These are phyloP conservation scores for Quercus tomentella DNA, from an alignment of 331 rosid species.

Conservation along the genomic window DNA sequence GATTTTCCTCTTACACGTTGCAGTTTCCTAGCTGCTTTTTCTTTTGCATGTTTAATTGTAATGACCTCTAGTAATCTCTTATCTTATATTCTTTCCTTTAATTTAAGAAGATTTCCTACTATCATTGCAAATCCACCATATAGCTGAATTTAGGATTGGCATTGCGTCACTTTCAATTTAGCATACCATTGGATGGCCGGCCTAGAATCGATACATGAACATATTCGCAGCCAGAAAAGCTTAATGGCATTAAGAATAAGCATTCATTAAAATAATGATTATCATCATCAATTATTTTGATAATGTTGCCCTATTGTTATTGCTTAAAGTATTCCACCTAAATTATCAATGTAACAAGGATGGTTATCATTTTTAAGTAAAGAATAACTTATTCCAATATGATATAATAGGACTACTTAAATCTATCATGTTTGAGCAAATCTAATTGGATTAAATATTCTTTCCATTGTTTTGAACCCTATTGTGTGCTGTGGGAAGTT, in stretches of 20 bases:
- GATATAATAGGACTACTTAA: not conserved
- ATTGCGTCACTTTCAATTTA: not conserved
- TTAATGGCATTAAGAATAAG: constrained; percentile 8
- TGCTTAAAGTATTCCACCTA: not conserved
- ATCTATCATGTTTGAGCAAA: not conserved
- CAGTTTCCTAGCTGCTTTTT: not conserved
- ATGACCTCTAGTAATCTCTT: not conserved
- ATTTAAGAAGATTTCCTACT: not conserved
- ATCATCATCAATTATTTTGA: not conserved
- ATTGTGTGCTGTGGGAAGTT: not conserved
- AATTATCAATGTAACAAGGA: not conserved
- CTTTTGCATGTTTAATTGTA: not conserved
- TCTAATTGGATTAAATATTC: not conserved
- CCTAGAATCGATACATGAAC: not conserved
- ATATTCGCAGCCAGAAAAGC: not conserved
- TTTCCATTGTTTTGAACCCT: not conserved
- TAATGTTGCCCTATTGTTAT: not conserved
- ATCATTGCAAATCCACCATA: not conserved
- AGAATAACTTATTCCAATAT: not conserved
- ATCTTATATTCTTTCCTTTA: not conserved
- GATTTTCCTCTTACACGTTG: not conserved
- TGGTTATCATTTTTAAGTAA: not conserved
- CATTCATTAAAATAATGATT: constrained; percentile 7
- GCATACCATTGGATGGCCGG: not conserved
- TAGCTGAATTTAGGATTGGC: not conserved